Conservation (phyloP, 129 eudicot species). For the Cynara cardunculus region DNA sequence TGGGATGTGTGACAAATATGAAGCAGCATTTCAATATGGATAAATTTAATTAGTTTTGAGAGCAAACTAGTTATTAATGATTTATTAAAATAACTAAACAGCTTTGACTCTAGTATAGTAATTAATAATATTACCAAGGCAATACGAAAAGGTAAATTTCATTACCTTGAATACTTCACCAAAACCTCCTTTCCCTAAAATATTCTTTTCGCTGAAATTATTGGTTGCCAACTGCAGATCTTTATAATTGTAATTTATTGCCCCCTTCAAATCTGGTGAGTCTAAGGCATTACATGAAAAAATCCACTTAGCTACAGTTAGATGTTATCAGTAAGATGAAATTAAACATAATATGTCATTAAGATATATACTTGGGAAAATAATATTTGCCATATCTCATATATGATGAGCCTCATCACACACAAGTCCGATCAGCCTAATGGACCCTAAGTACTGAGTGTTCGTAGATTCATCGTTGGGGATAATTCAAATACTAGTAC, state of each 20-base stretch:
- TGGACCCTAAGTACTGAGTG: neutral
- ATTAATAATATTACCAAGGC: neutral
- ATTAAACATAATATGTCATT: neutral
- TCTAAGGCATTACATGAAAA: slow-evolving; percentile 42
- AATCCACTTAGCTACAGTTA: neutral
- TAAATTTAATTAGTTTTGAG: no score
- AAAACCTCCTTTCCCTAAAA: slow-evolving; percentile 73
- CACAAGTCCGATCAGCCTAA: neutral
- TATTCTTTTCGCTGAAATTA: slow-evolving; percentile 46
- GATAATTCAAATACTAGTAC: neutral
- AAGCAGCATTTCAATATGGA: neutral
- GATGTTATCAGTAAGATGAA: neutral
- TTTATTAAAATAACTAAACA: neutral
- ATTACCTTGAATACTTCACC: slow-evolving; percentile 79
- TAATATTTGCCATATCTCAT: neutral
- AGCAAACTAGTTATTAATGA: neutral
- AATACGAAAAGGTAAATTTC: neutral
- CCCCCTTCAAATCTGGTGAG: slow-evolving; percentile 50
- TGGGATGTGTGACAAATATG: neutral
- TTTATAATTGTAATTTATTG: slow-evolving; percentile 46
- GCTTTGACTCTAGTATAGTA: neutral
- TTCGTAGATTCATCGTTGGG: neutral
- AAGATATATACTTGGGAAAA: neutral
- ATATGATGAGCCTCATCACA: neutral
- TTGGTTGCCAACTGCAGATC: slow-evolving; percentile 56